Base-by-base conservation (phyloP, 2,329 filamentous ascomycete genomes). In the Colletotrichum liriopes region DNA sequence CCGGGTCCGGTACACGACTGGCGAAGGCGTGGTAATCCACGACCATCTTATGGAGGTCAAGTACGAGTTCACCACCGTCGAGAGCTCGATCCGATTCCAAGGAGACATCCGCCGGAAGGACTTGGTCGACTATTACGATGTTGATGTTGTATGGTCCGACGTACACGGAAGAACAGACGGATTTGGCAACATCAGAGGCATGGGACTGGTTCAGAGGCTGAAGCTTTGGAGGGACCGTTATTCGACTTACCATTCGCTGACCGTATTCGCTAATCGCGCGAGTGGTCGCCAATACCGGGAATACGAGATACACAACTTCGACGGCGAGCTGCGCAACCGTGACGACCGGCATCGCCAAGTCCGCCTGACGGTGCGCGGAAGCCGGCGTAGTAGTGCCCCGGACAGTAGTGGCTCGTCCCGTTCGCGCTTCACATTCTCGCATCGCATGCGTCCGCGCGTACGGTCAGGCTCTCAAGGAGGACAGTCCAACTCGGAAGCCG, bases 61-160 rank as follows among this genome's bases (percentile, higher is more conserved):
- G 71, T 88, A 88, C 75, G 86, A 87, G 66, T 88, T 88, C 74
- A 87, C 85, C 2, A 83, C 84, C 1, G 78, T 86, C 60, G 84
- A 87, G 59, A 79, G 82, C 23, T 87, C 86, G 1, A 78, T 84
- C 26, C 84, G 83, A 32, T 87, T 88, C 71, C 86, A 88, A 72
- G 81, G 86, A 62, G 86, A 88, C 66, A 75, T 88, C 47, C 83
- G 86, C 29, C 78, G 80, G 39, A 85, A 85, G 75, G 84, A 87
- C 54, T 76, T 88, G 29, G 76, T 88, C 41, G 86, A 84, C 74
- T 88, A 86, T 77, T 88, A 85, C 67, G 86, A 88, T 70, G 82
- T 87, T 41, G 86, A 88, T 72, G 86, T 88, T 12, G 80, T 86
- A 45, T 88, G 86, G 86, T 86, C 86, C 29, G 86, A 88, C 73